A percentile compares a stretch with the other conserved stretches of the same genome.
Evolutionary conservation across 2,329 filamentous ascomycete genomes (phyloP).

Genomic region (Xylaria sp.): DNA sequence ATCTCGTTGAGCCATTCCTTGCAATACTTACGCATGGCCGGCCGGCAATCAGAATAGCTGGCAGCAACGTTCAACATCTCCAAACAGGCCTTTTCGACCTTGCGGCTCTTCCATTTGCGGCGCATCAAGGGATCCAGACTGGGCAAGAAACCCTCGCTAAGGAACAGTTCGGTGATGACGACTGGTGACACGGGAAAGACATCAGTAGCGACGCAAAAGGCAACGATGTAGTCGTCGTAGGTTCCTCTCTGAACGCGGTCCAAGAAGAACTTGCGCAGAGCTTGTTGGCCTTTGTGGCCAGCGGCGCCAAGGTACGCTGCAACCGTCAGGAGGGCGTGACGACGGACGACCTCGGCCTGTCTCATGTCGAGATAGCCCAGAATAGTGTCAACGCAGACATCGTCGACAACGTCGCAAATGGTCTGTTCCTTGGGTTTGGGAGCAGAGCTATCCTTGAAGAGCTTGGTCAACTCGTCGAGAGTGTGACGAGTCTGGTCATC

Average conservation of each 20-base stretch:
- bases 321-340: conserved; percentile 74
- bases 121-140: conserved; percentile 72
- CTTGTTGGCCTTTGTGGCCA: conserved; percentile 62
- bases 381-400: conserved; percentile 76
- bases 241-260: conserved; percentile 65
- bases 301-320: conserved; percentile 79
- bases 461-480: conserved; percentile 53
- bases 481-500: conserved; percentile 63
- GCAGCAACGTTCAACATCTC: conserved; percentile 90
- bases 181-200: conserved; percentile 82
- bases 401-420: conserved; percentile 60
- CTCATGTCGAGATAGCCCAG: conserved; percentile 83
- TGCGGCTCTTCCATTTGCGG: conserved; percentile 74
- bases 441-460: conserved; percentile 52
- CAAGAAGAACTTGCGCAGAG: conserved; percentile 70
- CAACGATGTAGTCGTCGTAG: conserved; percentile 82
- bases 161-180: conserved; percentile 70
- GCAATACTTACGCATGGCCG: conserved; percentile 80
- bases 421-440: conserved; percentile 41
- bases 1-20: conserved; percentile 81
- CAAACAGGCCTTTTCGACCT: conserved; percentile 79
- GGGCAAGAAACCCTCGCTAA: conserved; percentile 80
- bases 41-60: conserved; percentile 75
- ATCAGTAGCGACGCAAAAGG: conserved; percentile 85
- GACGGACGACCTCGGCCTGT: conserved; percentile 65